A percentile compares a stretch with the other conserved stretches of the same genome.
Conservation (phyloP, 495 filamentous ascomycete genomes). For the Penicillium diatomitis region DNA sequence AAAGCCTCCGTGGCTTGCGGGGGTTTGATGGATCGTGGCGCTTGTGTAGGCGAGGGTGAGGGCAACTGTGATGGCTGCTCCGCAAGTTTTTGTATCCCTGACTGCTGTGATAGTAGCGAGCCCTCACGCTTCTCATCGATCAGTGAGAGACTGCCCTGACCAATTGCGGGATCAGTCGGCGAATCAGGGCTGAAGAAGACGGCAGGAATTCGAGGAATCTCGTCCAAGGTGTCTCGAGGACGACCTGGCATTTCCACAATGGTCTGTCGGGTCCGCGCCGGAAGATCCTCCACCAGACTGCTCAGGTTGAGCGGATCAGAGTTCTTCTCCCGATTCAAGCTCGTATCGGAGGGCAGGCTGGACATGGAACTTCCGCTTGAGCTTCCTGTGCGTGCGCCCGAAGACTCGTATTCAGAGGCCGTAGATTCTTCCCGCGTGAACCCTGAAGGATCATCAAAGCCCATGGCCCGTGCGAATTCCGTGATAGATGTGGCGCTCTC, state of each 20-base stretch:
- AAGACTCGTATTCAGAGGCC: slow-evolving; percentile 60
- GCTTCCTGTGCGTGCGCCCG: slow-evolving; percentile 56
- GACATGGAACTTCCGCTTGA: slow-evolving; percentile 70
- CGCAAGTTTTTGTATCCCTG: neutral
- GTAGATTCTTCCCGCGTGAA: slow-evolving; percentile 54
- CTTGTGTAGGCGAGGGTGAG: too few relatives aligned
- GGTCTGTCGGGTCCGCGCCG: slow-evolving; percentile 10
- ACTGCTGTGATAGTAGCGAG: neutral
- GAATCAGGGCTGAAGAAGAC: slow-evolving; percentile 40
- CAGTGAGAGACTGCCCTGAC: slow-evolving; percentile 33
- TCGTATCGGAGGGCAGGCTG: slow-evolving; percentile 41
- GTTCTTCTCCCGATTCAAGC: slow-evolving; percentile 22
- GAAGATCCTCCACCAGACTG: slow-evolving; percentile 30
- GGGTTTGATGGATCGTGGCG: too few relatives aligned
- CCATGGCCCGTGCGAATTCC: slow-evolving; percentile 33
- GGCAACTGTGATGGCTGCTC: neutral
- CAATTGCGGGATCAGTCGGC: slow-evolving; percentile 50
- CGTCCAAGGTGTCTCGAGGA: slow-evolving; percentile 17
- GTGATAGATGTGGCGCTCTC: slow-evolving; percentile 27
- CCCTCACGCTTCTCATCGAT: slow-evolving; percentile 20
- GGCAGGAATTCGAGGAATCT: slow-evolving; percentile 27
- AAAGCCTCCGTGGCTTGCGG: too few relatives aligned
- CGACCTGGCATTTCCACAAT: slow-evolving; percentile 13
- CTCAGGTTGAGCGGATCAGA: slow-evolving; percentile 26
- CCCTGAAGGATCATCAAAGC: slow-evolving; percentile 24